Conservation (phyloP, 1,139 yeast species). For the Zhuliangozyma parablackwelliae region DNA sequence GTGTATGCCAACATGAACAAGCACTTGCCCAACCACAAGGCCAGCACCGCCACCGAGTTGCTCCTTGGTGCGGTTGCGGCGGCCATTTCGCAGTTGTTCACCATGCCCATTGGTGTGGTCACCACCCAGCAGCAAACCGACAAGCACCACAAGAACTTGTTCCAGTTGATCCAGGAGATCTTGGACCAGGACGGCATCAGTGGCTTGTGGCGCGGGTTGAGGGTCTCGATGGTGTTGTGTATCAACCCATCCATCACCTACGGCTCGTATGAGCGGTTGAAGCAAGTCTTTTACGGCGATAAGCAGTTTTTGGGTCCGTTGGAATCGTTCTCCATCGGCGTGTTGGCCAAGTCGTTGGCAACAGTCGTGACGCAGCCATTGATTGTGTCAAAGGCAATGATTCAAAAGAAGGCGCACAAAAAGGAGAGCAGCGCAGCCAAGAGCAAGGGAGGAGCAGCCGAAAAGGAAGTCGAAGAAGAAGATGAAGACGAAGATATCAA, state of each 20-base stretch:
- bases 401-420: conserved; percentile 47
- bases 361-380: conserved; percentile 80
- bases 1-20: conserved; percentile 46
- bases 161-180: conserved; percentile 51
- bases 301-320: conserved; percentile 53
- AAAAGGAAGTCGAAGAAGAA: too few relatives aligned
- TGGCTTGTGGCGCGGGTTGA: conserved; percentile 82
- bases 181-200: conserved; percentile 62
- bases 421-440: conserved; percentile 1
- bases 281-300: conserved; percentile 45
- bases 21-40: conserved; percentile 32
- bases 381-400: conserved; percentile 75
- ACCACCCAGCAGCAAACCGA: conserved; percentile 82
- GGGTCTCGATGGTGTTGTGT: conserved; percentile 75
- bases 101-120: conserved; percentile 78
- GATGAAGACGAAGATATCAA: conserved; percentile 32
- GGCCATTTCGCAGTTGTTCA: conserved; percentile 75
- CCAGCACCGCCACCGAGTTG: conserved; percentile 66
- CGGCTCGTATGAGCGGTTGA: conserved; percentile 74
- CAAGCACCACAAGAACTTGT: conserved; percentile 37
- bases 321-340: conserved; percentile 72
- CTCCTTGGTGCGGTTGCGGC: conserved; percentile 83
- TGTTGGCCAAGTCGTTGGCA: conserved; percentile 75
- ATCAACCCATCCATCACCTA: conserved; percentile 85
- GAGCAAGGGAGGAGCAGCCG: conserved; percentile 4